phyloP scores from a whole-genome alignment of 2,329 filamentous ascomycete genomes.

The Colletotrichum horii region DNA sequence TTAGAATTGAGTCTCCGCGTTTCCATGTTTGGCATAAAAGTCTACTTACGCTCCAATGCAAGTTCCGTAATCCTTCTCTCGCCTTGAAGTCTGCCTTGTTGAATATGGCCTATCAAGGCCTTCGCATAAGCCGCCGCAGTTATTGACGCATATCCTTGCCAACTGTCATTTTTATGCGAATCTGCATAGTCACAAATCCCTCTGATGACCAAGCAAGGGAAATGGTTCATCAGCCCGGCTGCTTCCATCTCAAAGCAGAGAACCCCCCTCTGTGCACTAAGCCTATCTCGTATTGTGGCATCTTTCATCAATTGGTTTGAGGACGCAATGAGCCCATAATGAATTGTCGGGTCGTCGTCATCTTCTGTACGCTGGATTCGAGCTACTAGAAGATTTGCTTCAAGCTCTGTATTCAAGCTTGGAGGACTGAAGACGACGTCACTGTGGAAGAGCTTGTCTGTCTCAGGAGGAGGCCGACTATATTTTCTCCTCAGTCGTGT shows the following conservation, averaged over 20 bases:
- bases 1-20: background rate
- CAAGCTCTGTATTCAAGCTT: background rate
- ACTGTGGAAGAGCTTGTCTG: background rate
- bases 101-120: constrained; percentile 15
- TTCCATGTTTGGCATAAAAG: background rate
- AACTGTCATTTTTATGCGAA: constrained; percentile 40
- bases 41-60: background rate
- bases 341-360: constrained; percentile 10
- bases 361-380: background rate
- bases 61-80: constrained; percentile 14
- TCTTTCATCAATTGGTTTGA: constrained; percentile 42
- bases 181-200: constrained; percentile 47
- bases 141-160: constrained; percentile 40
- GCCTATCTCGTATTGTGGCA: constrained; percentile 30
- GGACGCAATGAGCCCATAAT: constrained; percentile 33
- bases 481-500: background rate
- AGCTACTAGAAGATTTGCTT: background rate
- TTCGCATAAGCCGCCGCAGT: constrained; percentile 34
- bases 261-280: constrained; percentile 19
- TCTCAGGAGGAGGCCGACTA: background rate
- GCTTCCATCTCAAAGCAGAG: constrained; percentile 33
- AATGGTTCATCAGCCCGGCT: constrained; percentile 18
- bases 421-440: background rate
- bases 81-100: constrained; percentile 15
- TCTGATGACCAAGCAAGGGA: constrained; percentile 41